phyloP scores from a whole-genome alignment of 306 rosid species.

The Cucurbita argyrosperma region DNA sequence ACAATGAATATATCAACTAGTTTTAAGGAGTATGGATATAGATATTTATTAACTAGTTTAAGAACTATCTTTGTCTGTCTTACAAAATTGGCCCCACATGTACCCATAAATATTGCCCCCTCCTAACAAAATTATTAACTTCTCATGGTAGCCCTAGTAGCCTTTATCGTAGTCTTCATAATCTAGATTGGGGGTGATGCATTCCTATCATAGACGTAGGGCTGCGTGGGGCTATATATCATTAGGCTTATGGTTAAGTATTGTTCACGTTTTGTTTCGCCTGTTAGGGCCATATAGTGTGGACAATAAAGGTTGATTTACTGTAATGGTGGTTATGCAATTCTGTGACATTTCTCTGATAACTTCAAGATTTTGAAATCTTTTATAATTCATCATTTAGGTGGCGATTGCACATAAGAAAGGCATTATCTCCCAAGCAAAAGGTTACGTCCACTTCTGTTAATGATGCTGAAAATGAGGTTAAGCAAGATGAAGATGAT shows the following conservation, averaged over 20 bases:
- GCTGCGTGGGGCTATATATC: neutral
- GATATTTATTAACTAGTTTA: neutral
- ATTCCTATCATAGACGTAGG: neutral
- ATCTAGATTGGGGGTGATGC: neutral
- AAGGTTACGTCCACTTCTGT: constrained; percentile 25
- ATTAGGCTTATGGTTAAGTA: neutral
- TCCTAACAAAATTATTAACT: neutral
- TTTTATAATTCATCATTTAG: constrained; percentile 7
- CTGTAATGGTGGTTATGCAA: neutral
- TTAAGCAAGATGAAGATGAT: constrained; percentile 53
- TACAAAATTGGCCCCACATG: neutral
- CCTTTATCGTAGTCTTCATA: neutral
- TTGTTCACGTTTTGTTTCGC: neutral
- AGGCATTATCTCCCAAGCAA: constrained; percentile 25
- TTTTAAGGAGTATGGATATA: neutral
- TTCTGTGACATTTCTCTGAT: neutral
- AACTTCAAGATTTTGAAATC: neutral
- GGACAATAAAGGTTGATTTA: neutral
- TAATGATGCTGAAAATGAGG: constrained; percentile 16
- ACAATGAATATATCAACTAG: neutral
- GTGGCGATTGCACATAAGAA: constrained; percentile 38
- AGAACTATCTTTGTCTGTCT: neutral
- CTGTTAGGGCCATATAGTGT: neutral
- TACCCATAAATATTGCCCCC: neutral
- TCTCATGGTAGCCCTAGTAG: neutral